Percentiles rank a stretch among this genome's conserved stretches.
phyloP scores from a whole-genome alignment of 148 eudicot species.

The Spergularia bocconei region DNA sequence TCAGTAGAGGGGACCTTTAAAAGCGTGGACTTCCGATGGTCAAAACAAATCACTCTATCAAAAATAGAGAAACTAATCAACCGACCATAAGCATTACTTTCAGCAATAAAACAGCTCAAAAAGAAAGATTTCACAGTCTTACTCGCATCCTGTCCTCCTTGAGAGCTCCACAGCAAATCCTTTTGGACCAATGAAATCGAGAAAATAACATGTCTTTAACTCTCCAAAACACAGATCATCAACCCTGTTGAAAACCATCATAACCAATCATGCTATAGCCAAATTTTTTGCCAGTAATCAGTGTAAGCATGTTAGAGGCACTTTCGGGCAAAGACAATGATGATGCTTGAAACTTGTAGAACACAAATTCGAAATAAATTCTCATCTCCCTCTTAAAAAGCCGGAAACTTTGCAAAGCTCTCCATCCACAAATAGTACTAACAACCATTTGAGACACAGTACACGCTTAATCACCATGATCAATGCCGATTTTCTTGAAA shows the following conservation, averaged over 20 bases:
- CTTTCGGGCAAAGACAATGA: background rate
- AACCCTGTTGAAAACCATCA: slow-evolving; percentile 37
- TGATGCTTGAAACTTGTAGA: background rate
- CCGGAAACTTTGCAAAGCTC: background rate
- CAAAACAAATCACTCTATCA: slow-evolving; percentile 71
- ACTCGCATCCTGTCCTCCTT: slow-evolving; percentile 55
- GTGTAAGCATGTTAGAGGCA: too few species aligned
- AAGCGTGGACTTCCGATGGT: slow-evolving; percentile 59
- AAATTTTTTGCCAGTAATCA: too few species aligned
- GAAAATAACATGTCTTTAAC: slow-evolving; percentile 69
- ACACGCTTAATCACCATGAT: background rate
- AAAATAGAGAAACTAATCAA: slow-evolving; percentile 9
- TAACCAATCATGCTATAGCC: background rate
- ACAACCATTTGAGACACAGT: background rate
- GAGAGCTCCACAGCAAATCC: slow-evolving; percentile 65
- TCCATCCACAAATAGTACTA: background rate
- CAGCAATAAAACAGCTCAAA: background rate
- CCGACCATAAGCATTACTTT: background rate
- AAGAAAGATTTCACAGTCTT: slow-evolving; percentile 29
- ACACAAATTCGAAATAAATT: background rate
- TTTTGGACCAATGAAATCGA: slow-evolving; percentile 77
- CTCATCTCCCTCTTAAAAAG: background rate
- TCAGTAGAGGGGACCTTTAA: slow-evolving; percentile 32
- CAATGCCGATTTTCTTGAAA: background rate
- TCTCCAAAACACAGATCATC: slow-evolving; percentile 70